Evolutionary conservation across 2,329 filamentous ascomycete species (phyloP).

Genomic region (Simplicillium sp.): DNA sequence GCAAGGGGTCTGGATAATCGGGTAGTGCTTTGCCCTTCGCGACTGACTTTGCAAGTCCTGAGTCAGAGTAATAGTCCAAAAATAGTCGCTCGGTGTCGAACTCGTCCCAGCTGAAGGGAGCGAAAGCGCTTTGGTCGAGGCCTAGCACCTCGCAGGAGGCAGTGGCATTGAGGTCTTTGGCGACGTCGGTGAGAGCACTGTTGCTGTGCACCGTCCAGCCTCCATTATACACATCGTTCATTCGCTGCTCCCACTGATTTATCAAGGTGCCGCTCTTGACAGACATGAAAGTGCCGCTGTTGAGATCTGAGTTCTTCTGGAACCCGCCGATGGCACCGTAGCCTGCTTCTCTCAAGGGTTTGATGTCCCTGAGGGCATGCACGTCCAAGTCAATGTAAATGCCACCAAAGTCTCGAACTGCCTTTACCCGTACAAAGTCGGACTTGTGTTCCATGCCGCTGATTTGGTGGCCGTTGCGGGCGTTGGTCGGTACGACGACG

Average conservation of each 20-base stretch:
- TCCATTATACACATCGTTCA: conserved; percentile 13
- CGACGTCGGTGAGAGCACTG: conserved; percentile 9
- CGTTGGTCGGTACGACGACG: conserved; percentile 6
- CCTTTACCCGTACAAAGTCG: conserved; percentile 13
- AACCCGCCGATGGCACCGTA: conserved; percentile 9
- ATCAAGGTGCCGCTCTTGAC: neutral
- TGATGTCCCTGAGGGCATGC: conserved; percentile 6
- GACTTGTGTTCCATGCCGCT: conserved; percentile 10
- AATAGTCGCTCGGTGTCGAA: conserved; percentile 3
- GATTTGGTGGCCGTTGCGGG: conserved; percentile 8
- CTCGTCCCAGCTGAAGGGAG: conserved; percentile 8
- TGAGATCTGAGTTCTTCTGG: conserved; percentile 5
- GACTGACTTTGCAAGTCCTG: no score
- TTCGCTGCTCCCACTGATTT: conserved; percentile 3
- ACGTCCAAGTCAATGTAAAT: conserved; percentile 10
- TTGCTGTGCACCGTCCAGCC: conserved; percentile 14
- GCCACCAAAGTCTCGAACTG: conserved; percentile 8
- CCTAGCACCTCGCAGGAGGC: conserved; percentile 11
- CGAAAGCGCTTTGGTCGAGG: conserved; percentile 11
- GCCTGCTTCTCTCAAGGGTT: conserved; percentile 6
- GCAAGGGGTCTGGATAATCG: conserved; percentile 3
- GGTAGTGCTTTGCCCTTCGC: neutral
- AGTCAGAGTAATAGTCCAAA: neutral
- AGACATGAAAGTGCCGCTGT: conserved; percentile 9
- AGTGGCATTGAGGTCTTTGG: conserved; percentile 35